A percentile compares a stretch with the other conserved stretches of the same genome.
Evolutionary conservation across 352 stramenopile genomes (phyloP).

Genomic region (Phytopythium delawarense): DNA sequence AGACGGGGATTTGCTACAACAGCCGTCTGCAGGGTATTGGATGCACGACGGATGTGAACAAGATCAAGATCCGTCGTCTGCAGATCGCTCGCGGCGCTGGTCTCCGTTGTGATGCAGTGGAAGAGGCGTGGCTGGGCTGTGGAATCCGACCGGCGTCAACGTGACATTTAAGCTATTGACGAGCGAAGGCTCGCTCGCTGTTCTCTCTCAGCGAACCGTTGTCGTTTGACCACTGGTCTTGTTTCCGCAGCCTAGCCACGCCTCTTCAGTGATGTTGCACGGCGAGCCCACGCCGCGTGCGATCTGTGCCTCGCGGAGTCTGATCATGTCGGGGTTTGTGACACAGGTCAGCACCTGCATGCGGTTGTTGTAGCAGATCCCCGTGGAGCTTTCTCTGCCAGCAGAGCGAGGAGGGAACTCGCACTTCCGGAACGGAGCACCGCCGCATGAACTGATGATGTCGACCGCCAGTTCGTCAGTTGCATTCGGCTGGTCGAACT

Average conservation of each 20-base stretch:
- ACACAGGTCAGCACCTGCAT: constrained; percentile 23
- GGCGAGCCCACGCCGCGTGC: constrained; percentile 6
- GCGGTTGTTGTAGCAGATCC: constrained; percentile 24
- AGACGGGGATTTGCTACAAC: constrained; percentile 32
- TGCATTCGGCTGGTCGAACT: constrained; percentile 9
- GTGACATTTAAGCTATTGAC: not conserved
- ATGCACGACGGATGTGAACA: constrained; percentile 23
- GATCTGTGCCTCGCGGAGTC: constrained; percentile 12
- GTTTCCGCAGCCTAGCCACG: constrained; percentile 14
- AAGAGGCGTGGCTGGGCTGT: constrained; percentile 28
- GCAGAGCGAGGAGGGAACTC: constrained; percentile 11
- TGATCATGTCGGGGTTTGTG: constrained; percentile 13
- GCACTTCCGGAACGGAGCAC: constrained; percentile 16
- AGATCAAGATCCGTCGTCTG: constrained; percentile 19
- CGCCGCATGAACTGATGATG: constrained; percentile 1
- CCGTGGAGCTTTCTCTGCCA: not conserved
- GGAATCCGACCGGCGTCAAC: not conserved
- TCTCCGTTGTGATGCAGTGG: constrained; percentile 10
- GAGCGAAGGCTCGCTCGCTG: too few species aligned
- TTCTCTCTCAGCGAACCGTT: too few species aligned
- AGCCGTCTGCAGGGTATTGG: constrained; percentile 27
- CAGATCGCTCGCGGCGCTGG: constrained; percentile 21
- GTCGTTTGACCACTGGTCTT: not conserved
- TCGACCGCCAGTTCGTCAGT: constrained; percentile 1
- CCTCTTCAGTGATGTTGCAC: constrained; percentile 11